A percentile compares a stretch with the other conserved stretches of the same genome.
phyloP scores from a whole-genome alignment of 495 filamentous ascomycete species.

The Penicillium malachiteum region DNA sequence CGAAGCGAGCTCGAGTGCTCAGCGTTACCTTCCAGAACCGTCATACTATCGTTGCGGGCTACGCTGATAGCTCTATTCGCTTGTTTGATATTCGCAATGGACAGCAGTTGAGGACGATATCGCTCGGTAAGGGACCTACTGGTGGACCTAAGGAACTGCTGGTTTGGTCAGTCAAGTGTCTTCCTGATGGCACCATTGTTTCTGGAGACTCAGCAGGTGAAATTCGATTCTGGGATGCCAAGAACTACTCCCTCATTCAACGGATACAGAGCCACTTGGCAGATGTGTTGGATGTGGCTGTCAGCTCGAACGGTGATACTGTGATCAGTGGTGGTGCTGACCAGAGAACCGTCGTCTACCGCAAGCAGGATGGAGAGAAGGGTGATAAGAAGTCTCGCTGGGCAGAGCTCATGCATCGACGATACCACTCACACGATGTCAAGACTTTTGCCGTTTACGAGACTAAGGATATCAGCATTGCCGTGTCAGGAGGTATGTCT shows the following conservation, averaged over 20 bases:
- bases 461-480: constrained; percentile 74
- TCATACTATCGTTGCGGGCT: constrained; percentile 80
- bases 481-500: constrained; percentile 83
- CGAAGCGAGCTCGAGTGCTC: constrained; percentile 80
- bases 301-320: constrained; percentile 74
- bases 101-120: constrained; percentile 72
- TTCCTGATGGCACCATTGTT: constrained; percentile 84
- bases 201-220: constrained; percentile 94
- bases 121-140: constrained; percentile 70
- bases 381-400: constrained; percentile 64
- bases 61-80: constrained; percentile 87
- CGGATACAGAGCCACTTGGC: constrained; percentile 80
- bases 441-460: constrained; percentile 93
- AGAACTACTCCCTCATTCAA: constrained; percentile 82
- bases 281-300: constrained; percentile 83
- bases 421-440: constrained; percentile 89
- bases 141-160: constrained; percentile 81
- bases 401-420: constrained; percentile 77
- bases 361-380: constrained; percentile 52
- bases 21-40: constrained; percentile 86
- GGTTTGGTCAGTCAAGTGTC: constrained; percentile 88
- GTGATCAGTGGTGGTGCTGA: constrained; percentile 94
- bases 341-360: constrained; percentile 77
- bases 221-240: constrained; percentile 89
- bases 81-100: constrained; percentile 84